Conservation (phyloP, 2,329 filamentous ascomycete species). For the Bipolaris cookei region DNA sequence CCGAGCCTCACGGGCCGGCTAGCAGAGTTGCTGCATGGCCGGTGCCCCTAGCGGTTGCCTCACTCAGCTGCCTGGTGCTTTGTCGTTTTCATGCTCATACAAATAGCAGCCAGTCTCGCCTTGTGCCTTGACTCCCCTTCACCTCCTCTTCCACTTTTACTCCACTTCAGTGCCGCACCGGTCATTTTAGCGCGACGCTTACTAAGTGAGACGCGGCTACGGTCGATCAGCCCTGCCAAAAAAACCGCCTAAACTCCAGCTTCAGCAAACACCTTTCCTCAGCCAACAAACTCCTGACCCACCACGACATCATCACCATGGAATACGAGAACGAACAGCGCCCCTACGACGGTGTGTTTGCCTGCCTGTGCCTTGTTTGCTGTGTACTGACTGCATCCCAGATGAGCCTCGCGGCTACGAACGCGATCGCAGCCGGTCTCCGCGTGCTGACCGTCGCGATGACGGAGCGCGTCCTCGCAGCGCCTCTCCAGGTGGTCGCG, state of each 20-base stretch:
- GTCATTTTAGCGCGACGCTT: conserved; percentile 37
- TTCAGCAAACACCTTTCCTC: conserved; percentile 33
- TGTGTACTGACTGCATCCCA: conserved; percentile 37
- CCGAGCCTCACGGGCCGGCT: not conserved
- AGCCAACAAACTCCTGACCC: conserved; percentile 27
- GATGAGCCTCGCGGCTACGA: conserved; percentile 68
- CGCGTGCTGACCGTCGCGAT: conserved; percentile 59
- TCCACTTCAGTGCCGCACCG: conserved; percentile 33
- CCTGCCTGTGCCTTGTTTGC: conserved; percentile 12
- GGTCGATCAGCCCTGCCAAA: conserved; percentile 44
- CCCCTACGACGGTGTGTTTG: conserved; percentile 67
- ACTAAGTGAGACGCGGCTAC: conserved; percentile 38
- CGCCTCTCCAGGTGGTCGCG: conserved; percentile 67
- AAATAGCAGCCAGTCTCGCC: conserved; percentile 10
- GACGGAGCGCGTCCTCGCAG: conserved; percentile 68
- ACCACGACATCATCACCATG: conserved; percentile 56
- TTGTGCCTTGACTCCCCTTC: conserved; percentile 6
- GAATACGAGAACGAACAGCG: conserved; percentile 72
- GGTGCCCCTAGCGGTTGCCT: conserved; percentile 24
- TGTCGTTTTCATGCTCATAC: conserved; percentile 3
- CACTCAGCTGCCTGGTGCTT: conserved; percentile 20
- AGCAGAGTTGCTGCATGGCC: conserved; percentile 11
- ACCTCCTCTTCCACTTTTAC: conserved; percentile 13
- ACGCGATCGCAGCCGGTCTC: conserved; percentile 71
- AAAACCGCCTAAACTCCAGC: conserved; percentile 29